Base-by-base conservation (phyloP, 208 protist species). In the Jaenimonas drosophilae region DNA sequence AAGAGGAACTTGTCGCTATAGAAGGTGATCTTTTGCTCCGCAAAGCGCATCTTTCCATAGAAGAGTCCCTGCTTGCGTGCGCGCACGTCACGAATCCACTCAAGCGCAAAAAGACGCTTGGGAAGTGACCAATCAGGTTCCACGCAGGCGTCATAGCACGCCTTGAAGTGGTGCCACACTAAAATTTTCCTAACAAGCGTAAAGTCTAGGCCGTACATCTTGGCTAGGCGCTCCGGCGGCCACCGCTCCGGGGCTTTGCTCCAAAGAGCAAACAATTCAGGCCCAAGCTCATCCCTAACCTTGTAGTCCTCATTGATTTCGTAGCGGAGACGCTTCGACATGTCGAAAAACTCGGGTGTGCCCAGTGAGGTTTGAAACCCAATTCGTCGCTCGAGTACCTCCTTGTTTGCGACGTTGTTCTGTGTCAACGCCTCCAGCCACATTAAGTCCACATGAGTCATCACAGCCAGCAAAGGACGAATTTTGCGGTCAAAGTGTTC, bases 271-370 rank as follows among this genome's bases (percentile, higher is more conserved):
- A 94, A 96, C 48, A 96, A 63, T 53, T 96, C 90, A 27, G 90
- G 90, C 4, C 90, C 90, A 28, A 95, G 71, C 66, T 95, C 88
- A 63, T 95, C 88, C 24, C 88, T 80, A 42, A 95, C 84, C 49
- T 95, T 95, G 74, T 95, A 95, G 68, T 95, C 88, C 49, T 95
- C 88, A 57, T 95, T 95, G 47, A 95, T 91, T 64, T 95, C 88
- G 50, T 95, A 95, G 28, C 74, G 69, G 42, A 95, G 70, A 12
- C 88, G 67, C 51, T 83, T 83, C 21, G 88, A 88, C 84, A 95
- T 95, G 58, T 95, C 88, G 51, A 95, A 92, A 49, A 95, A 95
- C 63, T 95, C 83, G 19, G 88, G 88, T 26, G 88, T 95, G 34
- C 88, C 88, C n/a, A 95, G 62, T 29, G 76, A 81, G 7, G 84